A percentile compares a stretch with the other conserved stretches of the same genome.
Evolutionary conservation across 2,329 filamentous ascomycete species (phyloP).

Genomic region (Sphaerulina vaccinii): DNA sequence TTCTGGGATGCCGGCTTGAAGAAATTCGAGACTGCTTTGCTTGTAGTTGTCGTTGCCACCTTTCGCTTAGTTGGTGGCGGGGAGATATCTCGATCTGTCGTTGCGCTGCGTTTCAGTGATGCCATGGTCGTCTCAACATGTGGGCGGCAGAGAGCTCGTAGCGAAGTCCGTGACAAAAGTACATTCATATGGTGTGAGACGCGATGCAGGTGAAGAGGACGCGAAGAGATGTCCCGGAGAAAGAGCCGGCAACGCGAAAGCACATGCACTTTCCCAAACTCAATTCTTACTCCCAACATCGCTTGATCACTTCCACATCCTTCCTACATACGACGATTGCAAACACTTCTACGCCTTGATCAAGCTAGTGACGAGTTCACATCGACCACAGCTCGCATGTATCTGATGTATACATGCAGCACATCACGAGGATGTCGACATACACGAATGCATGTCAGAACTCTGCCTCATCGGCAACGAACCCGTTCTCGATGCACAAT

Average conservation of each 20-base stretch:
- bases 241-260: not conserved
- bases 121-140: constrained; percentile 2
- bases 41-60: constrained; percentile 55
- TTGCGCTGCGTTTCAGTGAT: constrained; percentile 40
- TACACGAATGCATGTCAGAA: not conserved
- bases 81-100: constrained; percentile 50
- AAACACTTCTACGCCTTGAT: no score
- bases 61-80: constrained; percentile 59
- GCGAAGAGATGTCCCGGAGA: not conserved
- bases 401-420: not conserved
- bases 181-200: not conserved
- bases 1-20: constrained; percentile 87
- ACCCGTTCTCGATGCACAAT: not conserved
- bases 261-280: not conserved
- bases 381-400: no score
- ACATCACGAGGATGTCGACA: not conserved
- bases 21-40: constrained; percentile 73
- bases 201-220: not conserved
- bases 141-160: not conserved
- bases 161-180: not conserved
- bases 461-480: not conserved
- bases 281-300: no score
- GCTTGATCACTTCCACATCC: no score
- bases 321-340: no score
- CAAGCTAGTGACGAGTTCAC: no score